Evolutionary conservation across 1,284 basidiomycete genomes (phyloP).

Genomic region (Heterobasidion irregulare): DNA sequence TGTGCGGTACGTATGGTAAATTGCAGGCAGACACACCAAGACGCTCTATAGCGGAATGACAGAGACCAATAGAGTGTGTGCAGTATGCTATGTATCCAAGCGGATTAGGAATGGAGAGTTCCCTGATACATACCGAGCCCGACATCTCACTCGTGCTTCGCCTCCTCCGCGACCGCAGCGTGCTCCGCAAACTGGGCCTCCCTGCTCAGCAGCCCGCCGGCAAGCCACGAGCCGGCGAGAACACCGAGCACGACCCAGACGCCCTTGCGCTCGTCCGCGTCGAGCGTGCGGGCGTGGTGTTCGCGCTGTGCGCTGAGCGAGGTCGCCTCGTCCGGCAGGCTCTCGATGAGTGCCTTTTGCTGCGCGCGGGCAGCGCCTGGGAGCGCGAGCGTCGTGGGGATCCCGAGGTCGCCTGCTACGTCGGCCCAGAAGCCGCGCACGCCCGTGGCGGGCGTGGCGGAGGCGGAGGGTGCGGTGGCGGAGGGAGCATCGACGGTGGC

Average conservation of each 20-base stretch:
- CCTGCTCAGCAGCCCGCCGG: slow-evolving; percentile 32
- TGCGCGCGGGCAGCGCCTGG: neutral
- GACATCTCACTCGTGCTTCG: neutral
- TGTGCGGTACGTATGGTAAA: too few relatives aligned
- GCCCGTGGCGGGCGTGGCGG: slow-evolving; percentile 16
- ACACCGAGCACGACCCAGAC: slow-evolving; percentile 46
- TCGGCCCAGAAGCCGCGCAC: slow-evolving; percentile 21
- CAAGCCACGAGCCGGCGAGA: slow-evolving; percentile 41
- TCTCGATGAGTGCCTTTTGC: slow-evolving; percentile 10
- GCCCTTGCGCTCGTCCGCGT: slow-evolving; percentile 43
- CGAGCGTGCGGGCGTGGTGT: slow-evolving; percentile 33
- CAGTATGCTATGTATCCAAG: too few relatives aligned
- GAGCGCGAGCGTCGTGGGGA: slow-evolving; percentile 25
- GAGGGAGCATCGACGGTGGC: slow-evolving; percentile 6
- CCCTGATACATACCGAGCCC: neutral
- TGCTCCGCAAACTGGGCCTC: slow-evolving; percentile 17
- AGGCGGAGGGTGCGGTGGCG: slow-evolving; percentile 12
- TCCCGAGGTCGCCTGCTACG: slow-evolving; percentile 27
- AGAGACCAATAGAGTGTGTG: too few relatives aligned
- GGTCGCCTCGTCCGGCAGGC: slow-evolving; percentile 16
- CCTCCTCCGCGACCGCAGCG: slow-evolving; percentile 11
- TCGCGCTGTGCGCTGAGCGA: slow-evolving; percentile 20
- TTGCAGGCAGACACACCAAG: too few relatives aligned
- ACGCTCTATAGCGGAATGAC: too few relatives aligned
- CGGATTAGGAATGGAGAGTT: neutral